Evolutionary conservation across 2,329 filamentous ascomycete genomes (phyloP).

Genomic region (Neopestalotiopsis rosae): DNA sequence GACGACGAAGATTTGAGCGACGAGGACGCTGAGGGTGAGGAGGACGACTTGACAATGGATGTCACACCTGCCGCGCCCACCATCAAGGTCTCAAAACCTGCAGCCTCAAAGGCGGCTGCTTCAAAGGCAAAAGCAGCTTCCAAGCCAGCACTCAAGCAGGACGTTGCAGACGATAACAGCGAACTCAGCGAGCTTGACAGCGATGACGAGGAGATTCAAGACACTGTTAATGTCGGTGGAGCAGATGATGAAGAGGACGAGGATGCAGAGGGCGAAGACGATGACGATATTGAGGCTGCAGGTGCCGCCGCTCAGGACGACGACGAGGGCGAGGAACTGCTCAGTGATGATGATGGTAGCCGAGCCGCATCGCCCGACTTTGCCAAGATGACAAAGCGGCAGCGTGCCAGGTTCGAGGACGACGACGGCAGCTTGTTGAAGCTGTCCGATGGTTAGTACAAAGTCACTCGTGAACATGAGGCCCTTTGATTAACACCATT

Average conservation of each 20-base stretch:
- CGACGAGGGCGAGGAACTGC: conserved; percentile 44
- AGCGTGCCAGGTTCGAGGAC: conserved; percentile 64
- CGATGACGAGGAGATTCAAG: conserved; percentile 52
- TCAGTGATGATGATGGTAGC: conserved; percentile 52
- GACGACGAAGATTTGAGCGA: conserved; percentile 38
- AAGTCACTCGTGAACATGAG: background rate
- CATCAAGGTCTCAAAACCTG: conserved; percentile 55
- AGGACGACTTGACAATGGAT: conserved; percentile 53
- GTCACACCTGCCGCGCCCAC: conserved; percentile 42
- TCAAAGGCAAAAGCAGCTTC: conserved; percentile 32
- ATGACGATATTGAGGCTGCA: conserved; percentile 43
- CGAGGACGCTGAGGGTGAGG: conserved; percentile 55
- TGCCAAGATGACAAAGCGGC: conserved; percentile 65
- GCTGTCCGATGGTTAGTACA: conserved; percentile 60
- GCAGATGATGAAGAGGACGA: conserved; percentile 46
- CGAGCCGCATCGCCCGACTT: conserved; percentile 58
- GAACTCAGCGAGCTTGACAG: conserved; percentile 62
- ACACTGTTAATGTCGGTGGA: conserved; percentile 48
- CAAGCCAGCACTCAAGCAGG: conserved; percentile 37
- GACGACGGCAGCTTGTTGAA: conserved; percentile 61
- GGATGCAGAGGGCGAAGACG: conserved; percentile 47
- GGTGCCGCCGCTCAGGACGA: conserved; percentile 49
- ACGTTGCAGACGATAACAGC: conserved; percentile 43
- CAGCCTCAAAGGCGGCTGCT: conserved; percentile 30
- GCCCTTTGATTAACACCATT: conserved; percentile 22